Base-by-base conservation (phyloP, 1,284 basidiomycete species). In the Pisolithus thermaeus region DNA sequence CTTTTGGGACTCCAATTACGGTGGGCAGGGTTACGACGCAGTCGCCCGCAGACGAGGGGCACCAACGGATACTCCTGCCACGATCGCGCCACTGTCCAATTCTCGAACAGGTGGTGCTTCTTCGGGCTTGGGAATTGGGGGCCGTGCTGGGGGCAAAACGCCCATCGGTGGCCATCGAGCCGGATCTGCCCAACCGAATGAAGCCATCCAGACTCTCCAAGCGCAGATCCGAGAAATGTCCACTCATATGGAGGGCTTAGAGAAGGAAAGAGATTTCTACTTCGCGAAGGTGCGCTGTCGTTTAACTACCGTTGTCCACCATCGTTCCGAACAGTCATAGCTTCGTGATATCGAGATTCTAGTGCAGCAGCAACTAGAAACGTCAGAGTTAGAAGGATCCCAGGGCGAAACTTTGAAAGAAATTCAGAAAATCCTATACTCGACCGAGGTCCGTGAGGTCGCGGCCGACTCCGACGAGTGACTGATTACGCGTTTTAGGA, bases 251-350 rank as follows among this genome's bases (percentile, higher is more conserved):
- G 93, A 95, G 67, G 90, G 90, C 1, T 74, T 94, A 40, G 90
- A 95, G 75, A 96, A 93, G 73, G 94, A 98, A 74, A 77, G 95
- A 41, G 95, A 98, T 70, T 99, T 99, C 70, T 99, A 99, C 73
- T 99, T 98, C 73, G 86, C 89, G 62, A 99, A 98, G 83, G 91
- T 90, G 58, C 47, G 79, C 63, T 38, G 16, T 14, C n/a, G 30
- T 16, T 49, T 47, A 45, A 50, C 54, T 42, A 49, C 6, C 28
- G 49, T 38, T 36, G 47, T 28, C 20, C 48, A 52, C 52, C 52
- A 6, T 43, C 53, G 23, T 23, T 39, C 54, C 45, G 57, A 35
- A 16, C 54, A 49, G 27, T 48, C 54, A 51, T 58, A 97, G 91
- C 79, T 97, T 54, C 84, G 94, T 44, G 90, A 96, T 59, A 98